Percentiles rank a stretch among this genome's conserved stretches.
These are phyloP conservation scores for Sclerotinia subarctica DNA, from an alignment of 2,329 filamentous ascomycete species.

Conservation along the genomic window DNA sequence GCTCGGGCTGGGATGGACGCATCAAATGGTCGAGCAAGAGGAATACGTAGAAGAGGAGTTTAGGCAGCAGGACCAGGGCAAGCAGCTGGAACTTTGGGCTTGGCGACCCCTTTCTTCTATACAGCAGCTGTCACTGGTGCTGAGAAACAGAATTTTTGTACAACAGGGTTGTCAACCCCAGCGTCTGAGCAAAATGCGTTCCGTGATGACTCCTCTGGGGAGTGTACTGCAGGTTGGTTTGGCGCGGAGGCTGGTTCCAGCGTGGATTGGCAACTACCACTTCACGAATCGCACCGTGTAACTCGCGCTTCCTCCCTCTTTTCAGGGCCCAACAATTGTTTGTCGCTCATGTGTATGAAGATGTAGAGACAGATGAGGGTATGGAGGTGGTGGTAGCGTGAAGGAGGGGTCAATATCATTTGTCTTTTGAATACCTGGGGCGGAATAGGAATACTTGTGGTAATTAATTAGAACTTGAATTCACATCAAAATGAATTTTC, in stretches of 20 bases:
- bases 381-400: not conserved
- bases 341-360: no score
- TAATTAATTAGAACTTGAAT: not conserved
- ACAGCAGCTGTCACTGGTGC: not conserved
- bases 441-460: not conserved
- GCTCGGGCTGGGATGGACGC: not conserved
- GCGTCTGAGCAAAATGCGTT: not conserved
- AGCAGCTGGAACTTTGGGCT: not conserved
- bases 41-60: no score
- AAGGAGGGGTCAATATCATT: not conserved
- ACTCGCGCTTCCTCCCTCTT: not conserved
- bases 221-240: not conserved
- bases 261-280: not conserved
- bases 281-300: not conserved
- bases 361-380: no score
- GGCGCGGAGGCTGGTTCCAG: not conserved
- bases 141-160: not conserved
- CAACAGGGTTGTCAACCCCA: not conserved
- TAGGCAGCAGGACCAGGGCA: not conserved
- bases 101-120: not conserved
- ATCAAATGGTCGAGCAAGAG: not conserved
- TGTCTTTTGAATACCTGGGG: not conserved
- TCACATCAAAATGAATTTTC: not conserved
- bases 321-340: not conserved
- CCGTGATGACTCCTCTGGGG: not conserved